phyloP scores from a whole-genome alignment of 768 basidiomycete genomes.

The Leccinum olivaceopallidum region DNA sequence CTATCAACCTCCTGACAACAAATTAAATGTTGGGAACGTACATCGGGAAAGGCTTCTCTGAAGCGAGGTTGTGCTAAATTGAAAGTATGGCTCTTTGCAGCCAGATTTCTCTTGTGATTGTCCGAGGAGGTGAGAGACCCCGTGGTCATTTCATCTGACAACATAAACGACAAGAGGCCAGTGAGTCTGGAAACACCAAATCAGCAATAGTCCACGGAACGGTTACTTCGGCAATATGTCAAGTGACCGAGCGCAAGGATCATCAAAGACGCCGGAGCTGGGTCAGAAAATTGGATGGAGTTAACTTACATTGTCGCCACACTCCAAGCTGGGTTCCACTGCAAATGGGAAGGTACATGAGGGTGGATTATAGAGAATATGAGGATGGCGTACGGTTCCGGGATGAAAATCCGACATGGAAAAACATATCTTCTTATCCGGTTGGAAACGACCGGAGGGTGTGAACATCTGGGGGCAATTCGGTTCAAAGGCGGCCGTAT shows the following conservation, averaged over 20 bases:
- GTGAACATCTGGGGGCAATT: conserved; percentile 73
- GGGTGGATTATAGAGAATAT: background rate
- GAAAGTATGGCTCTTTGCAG: conserved; percentile 80
- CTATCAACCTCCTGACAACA: conserved; percentile 25
- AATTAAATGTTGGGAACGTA: conserved; percentile 40
- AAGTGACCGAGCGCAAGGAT: conserved; percentile 11
- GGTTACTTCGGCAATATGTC: conserved; percentile 11
- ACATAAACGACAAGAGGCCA: conserved; percentile 92
- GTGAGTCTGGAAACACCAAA: conserved; percentile 61
- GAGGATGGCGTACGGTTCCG: conserved; percentile 62
- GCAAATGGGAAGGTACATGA: conserved; percentile 5
- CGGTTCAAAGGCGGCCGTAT: conserved; percentile 9
- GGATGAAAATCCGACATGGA: conserved; percentile 98
- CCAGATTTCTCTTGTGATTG: conserved; percentile 75
- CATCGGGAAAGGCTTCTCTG: conserved; percentile 86
- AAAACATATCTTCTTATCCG: conserved; percentile 95
- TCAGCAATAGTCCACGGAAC: conserved; percentile 11
- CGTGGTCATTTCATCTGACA: conserved; percentile 95
- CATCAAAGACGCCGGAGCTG: conserved; percentile 8
- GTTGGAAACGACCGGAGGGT: conserved; percentile 87
- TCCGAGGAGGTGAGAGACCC: conserved; percentile 84
- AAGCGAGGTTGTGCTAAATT: conserved; percentile 81
- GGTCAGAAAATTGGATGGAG: background rate
- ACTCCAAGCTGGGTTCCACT: conserved; percentile 98
- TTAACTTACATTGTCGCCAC: conserved; percentile 85